A percentile compares a stretch with the other conserved stretches of the same genome.
phyloP scores from a whole-genome alignment of 2,329 filamentous ascomycete genomes.

The Botryotinia narcissicola region DNA sequence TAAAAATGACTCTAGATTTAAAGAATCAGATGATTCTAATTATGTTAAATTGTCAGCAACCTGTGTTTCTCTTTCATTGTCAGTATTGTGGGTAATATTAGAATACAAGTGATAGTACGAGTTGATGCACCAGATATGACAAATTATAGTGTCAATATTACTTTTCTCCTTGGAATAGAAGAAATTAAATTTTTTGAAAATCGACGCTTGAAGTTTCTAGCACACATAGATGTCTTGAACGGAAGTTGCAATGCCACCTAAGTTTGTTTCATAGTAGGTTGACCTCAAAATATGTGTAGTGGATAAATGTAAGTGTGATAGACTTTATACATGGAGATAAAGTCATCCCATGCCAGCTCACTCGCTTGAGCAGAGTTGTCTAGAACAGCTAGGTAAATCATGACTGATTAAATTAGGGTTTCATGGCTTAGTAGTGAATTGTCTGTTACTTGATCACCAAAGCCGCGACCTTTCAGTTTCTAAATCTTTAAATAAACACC shows the following conservation, averaged over 20 bases:
- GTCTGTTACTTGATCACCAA: fast-evolving
- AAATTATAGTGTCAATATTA: neutral
- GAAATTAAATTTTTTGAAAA: fast-evolving
- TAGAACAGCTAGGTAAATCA: too few relatives aligned
- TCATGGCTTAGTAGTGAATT: neutral
- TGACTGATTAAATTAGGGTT: neutral
- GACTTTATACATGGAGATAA: neutral
- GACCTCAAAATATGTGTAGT: too few relatives aligned
- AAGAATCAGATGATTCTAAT: fast-evolving
- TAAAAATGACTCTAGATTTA: neutral
- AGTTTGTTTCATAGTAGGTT: too few relatives aligned
- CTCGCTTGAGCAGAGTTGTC: neutral
- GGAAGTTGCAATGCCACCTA: neutral
- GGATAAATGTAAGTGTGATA: neutral
- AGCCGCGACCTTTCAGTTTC: neutral
- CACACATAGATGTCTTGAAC: neutral
- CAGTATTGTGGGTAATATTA: neutral
- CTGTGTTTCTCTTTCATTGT: neutral
- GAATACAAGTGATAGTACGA: neutral
- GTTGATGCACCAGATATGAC: fast-evolving
- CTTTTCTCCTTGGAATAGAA: neutral
- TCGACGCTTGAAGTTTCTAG: neutral
- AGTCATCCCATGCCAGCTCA: neutral
- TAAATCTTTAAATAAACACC: fast-evolving
- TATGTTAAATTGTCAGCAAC: fast-evolving